Evolutionary conservation across 441 rosid genomes (phyloP).

Genomic region (Isatis lusitanica): DNA sequence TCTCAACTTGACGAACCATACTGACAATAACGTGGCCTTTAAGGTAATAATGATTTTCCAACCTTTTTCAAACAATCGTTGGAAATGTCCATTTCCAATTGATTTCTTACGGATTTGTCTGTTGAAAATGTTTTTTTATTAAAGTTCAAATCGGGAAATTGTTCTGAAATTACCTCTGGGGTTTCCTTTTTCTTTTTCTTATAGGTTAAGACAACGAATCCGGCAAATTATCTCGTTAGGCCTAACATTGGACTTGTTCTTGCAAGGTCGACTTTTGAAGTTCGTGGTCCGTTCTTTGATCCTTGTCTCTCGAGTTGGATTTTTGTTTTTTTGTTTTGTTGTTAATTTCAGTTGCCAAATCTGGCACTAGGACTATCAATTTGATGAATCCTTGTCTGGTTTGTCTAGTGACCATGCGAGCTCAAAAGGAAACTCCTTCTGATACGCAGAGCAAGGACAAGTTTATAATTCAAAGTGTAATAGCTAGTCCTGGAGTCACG

Average conservation of each 20-base stretch:
- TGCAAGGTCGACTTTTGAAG: slow-evolving; percentile 62
- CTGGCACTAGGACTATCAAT: background rate
- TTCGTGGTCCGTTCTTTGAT: slow-evolving; percentile 45
- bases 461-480: slow-evolving; percentile 62
- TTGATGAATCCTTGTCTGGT: background rate
- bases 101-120: too few species aligned
- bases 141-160: background rate
- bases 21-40: slow-evolving; percentile 64
- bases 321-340: background rate
- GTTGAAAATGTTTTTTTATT: too few species aligned
- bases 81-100: too few species aligned
- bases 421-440: slow-evolving; percentile 62
- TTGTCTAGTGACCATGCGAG: slow-evolving; percentile 74
- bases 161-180: background rate
- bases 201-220: slow-evolving; percentile 77
- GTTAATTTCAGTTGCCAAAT: background rate
- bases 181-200: background rate
- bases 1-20: slow-evolving; percentile 57
- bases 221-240: slow-evolving; percentile 69
- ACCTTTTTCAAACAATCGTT: too few species aligned
- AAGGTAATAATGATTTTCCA: slow-evolving; percentile 42
- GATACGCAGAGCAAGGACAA: slow-evolving; percentile 80
- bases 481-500: slow-evolving; percentile 52
- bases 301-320: slow-evolving; percentile 39
- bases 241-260: slow-evolving; percentile 69